Conservation (phyloP, 805 yeast genomes). For the Starmerella asiatica region DNA sequence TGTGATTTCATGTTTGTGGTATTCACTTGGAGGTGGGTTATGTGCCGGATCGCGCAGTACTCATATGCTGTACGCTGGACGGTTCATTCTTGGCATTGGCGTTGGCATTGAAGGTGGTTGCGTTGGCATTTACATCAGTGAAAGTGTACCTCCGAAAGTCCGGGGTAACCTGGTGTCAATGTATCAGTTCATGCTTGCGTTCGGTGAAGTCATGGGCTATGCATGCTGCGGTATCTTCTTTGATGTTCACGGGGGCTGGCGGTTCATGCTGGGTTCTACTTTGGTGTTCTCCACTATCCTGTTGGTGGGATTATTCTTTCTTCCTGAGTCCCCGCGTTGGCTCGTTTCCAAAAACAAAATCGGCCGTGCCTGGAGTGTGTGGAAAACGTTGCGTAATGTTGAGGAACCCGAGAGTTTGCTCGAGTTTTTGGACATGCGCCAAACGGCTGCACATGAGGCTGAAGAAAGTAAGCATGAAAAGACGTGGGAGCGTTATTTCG, state of each 20-base stretch:
- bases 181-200: constrained; percentile 51
- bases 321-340: constrained; percentile 53
- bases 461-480: constrained; percentile 24
- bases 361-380: constrained; percentile 36
- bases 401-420: constrained; percentile 32
- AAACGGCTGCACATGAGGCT: constrained; percentile 37
- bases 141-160: constrained; percentile 43
- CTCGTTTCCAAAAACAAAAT: constrained; percentile 38
- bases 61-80: constrained; percentile 44
- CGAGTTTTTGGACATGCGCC: constrained; percentile 47
- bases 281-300: constrained; percentile 43
- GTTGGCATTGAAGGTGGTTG: constrained; percentile 56
- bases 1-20: constrained; percentile 43
- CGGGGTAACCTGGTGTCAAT: constrained; percentile 50
- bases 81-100: constrained; percentile 49
- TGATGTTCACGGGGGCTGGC: constrained; percentile 42
- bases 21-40: constrained; percentile 47
- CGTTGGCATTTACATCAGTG: constrained; percentile 50
- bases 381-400: constrained; percentile 44
- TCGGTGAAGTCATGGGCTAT: constrained; percentile 54
- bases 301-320: constrained; percentile 38
- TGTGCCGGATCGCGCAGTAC: constrained; percentile 40
- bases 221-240: constrained; percentile 51
- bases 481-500: constrained; percentile 35
- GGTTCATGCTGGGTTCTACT: constrained; percentile 53